These are phyloP conservation scores for Nemania sp. DNA, from an alignment of 2,329 filamentous ascomycete species.

Conservation along the genomic window DNA sequence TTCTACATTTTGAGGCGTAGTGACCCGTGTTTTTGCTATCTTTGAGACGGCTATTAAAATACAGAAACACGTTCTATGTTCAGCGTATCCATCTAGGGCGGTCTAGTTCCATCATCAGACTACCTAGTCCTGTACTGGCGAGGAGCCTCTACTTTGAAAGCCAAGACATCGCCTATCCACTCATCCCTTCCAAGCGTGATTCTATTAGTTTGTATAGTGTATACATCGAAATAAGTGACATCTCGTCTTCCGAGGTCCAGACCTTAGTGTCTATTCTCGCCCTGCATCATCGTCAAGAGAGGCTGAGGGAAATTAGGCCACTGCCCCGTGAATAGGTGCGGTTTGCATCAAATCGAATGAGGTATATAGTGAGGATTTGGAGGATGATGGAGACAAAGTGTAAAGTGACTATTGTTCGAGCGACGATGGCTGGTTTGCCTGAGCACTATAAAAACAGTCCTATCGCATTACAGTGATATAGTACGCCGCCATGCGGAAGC, in stretches of 20 bases:
- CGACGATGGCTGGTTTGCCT: constrained; percentile 33
- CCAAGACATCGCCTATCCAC: constrained; percentile 35
- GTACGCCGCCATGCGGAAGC: constrained; percentile 42
- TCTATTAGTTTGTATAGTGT: constrained; percentile 43
- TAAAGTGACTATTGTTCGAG: constrained; percentile 30
- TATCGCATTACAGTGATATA: constrained; percentile 40
- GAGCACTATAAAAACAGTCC: constrained; percentile 36
- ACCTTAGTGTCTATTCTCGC: background rate
- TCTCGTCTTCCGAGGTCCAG: constrained; percentile 33
- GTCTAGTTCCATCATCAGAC: constrained; percentile 9
- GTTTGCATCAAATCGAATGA: constrained; percentile 23
- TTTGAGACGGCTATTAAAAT: constrained; percentile 33
- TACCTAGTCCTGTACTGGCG: constrained; percentile 21
- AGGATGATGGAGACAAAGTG: constrained; percentile 23
- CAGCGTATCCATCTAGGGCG: constrained; percentile 27
- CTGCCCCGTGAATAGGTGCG: constrained; percentile 11
- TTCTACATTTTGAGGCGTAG: constrained; percentile 12
- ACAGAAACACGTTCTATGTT: constrained; percentile 33
- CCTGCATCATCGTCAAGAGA: background rate
- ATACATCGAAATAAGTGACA: constrained; percentile 41
- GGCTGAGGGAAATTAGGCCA: background rate
- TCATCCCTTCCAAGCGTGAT: constrained; percentile 26
- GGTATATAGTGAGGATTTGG: constrained; percentile 42
- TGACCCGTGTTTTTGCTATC: constrained; percentile 8
- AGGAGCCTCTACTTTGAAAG: constrained; percentile 15